Evolutionary conservation across 2,329 filamentous ascomycete species (phyloP), one percentile per base, ranked within the genome.

Genomic region (Fusarium torreyae): DNA sequence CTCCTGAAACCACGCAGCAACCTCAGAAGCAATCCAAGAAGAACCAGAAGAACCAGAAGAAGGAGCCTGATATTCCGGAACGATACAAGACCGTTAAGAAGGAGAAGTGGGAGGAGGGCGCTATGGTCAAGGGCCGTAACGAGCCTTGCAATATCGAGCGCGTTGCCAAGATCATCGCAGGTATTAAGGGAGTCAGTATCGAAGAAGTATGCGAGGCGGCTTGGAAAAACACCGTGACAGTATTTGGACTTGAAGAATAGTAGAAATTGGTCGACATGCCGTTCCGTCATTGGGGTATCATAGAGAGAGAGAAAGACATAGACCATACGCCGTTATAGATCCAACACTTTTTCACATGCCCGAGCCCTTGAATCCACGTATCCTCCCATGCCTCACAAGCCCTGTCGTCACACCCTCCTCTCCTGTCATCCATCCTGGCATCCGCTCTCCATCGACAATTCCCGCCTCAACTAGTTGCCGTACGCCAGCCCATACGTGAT

Each of bases 51-150:
- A 87, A 88, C 45, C 82, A 86, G 71, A 88, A 87, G 74, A 87
- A 88, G 70, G 84, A 92, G 69, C 84, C 89, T 7, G 90, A 91
- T 52, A 88, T 92, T 2, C 91, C 91, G 0, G 85, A 89, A 53
- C 82, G 93, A 34, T 96, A 91, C 72, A 97, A 92, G 80, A 86
- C 90, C 6, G 92, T 98, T 31, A 99, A 98, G 85, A 98, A 97
- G 82, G 96, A 99, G 82, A 97, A 93, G 79, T 99, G 94, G 91
- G 87, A 88, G 44, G 89, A 93, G 74, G 95, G 94, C 0, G 86
- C 86, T 40, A 95, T 98, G 92, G 88, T 99, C 54, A 99, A 98
- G 82, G 94, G 95, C 1, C 88, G 96, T 63, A 99, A 99, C 77
- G 96, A 99, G 80, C 93, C 95, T 11, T 94, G 92, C 73, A 91